A percentile compares a stretch with the other conserved stretches of the same genome.
Conservation (phyloP, 345 rosid species). For the Laguncularia racemosa region DNA sequence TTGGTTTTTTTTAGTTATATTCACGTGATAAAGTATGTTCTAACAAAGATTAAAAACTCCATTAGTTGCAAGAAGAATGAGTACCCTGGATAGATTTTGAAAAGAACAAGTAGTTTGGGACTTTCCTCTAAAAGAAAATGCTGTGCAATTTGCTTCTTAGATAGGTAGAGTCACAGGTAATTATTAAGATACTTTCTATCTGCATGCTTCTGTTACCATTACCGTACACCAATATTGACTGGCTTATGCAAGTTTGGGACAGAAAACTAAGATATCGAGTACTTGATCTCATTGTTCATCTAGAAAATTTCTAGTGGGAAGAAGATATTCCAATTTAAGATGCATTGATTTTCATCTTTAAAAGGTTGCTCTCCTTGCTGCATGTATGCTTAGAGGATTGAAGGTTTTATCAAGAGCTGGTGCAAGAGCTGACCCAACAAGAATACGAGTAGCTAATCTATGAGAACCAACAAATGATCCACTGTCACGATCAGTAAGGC, state of each 20-base stretch:
- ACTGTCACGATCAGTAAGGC: constrained; percentile 68
- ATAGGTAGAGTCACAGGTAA: too few relatives aligned
- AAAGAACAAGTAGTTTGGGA: too few relatives aligned
- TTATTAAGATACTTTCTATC: too few relatives aligned
- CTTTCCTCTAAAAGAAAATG: too few relatives aligned
- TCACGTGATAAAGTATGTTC: too few relatives aligned
- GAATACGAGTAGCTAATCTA: constrained; percentile 90
- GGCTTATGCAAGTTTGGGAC: background rate
- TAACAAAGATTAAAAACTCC: too few relatives aligned
- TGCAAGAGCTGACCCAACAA: constrained; percentile 96
- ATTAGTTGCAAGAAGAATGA: too few relatives aligned
- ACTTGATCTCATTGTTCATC: background rate
- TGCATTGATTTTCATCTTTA: constrained; percentile 14
- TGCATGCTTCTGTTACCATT: too few relatives aligned
- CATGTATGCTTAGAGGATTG: constrained; percentile 76
- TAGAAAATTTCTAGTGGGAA: background rate
- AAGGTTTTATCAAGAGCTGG: constrained; percentile 93
- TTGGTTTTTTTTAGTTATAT: too few relatives aligned
- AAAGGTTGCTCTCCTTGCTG: constrained; percentile 95
- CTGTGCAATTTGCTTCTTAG: too few relatives aligned
- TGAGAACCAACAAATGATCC: constrained; percentile 94
- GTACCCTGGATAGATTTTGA: too few relatives aligned
- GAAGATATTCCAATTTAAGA: background rate
- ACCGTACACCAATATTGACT: too few relatives aligned
- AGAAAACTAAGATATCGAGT: background rate